These are phyloP conservation scores for Emmonsiellopsis sp. DNA, from an alignment of 2,329 filamentous ascomycete genomes.

Conservation along the genomic window DNA sequence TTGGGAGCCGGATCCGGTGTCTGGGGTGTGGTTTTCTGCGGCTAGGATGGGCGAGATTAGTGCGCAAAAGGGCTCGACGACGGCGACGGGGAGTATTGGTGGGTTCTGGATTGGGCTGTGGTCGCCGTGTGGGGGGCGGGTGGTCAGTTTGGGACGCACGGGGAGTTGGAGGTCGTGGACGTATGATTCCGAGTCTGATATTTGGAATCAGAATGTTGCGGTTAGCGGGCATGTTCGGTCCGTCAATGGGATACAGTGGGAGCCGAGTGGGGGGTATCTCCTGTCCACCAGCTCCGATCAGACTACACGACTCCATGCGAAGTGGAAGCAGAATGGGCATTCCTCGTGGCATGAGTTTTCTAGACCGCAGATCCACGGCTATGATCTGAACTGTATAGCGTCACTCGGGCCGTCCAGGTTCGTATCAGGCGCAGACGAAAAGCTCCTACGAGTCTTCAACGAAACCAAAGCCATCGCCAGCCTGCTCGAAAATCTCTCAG, in stretches of 20 bases:
- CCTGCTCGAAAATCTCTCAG: conserved; percentile 60
- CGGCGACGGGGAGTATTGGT: conserved; percentile 88
- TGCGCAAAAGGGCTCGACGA: conserved; percentile 88
- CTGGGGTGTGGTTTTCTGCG: conserved; percentile 83
- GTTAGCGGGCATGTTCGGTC: conserved; percentile 76
- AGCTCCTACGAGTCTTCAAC: conserved; percentile 90
- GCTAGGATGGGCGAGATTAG: conserved; percentile 88
- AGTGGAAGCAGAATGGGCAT: conserved; percentile 52
- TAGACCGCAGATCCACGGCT: conserved; percentile 92
- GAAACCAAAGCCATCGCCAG: conserved; percentile 75
- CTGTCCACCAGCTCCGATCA: conserved; percentile 87
- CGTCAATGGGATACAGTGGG: conserved; percentile 77
- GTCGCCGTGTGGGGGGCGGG: conserved; percentile 65
- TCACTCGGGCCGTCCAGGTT: conserved; percentile 65
- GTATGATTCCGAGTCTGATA: conserved; percentile 49
- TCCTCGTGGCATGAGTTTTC: conserved; percentile 90
- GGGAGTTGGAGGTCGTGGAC: conserved; percentile 89
- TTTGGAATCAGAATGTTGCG: conserved; percentile 68
- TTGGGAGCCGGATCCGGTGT: conserved; percentile 75
- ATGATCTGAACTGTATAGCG: conserved; percentile 92
- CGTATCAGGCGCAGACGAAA: conserved; percentile 92
- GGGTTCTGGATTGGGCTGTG: conserved; percentile 96
- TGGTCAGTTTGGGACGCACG: conserved; percentile 78
- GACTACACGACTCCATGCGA: conserved; percentile 76
- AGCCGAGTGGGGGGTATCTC: conserved; percentile 69